These are phyloP conservation scores for Rhododendron molle DNA, from an alignment of 148 eudicot species.

Conservation along the genomic window DNA sequence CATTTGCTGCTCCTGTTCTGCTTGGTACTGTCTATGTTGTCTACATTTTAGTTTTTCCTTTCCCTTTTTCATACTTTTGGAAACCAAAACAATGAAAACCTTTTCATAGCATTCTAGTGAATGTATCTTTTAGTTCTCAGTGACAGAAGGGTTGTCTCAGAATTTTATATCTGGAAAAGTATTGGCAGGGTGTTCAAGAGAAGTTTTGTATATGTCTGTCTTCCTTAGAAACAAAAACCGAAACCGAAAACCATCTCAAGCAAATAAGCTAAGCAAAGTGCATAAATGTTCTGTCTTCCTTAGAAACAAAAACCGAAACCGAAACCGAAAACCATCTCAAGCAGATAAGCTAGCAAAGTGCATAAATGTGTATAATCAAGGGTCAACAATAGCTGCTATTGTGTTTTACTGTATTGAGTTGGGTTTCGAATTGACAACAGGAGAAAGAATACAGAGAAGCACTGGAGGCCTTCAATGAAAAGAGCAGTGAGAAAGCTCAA, in stretches of 20 bases:
- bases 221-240: no score
- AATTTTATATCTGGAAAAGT: not conserved
- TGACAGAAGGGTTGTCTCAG: no score
- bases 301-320: no score
- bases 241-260: no score
- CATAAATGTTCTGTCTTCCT: no score
- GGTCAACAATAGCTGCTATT: not conserved
- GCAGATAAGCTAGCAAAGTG: no score
- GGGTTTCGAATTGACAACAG: slow-evolving; percentile 11
- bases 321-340: no score
- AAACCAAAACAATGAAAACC: not conserved
- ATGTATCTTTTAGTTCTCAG: not conserved
- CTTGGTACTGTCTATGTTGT: not conserved
- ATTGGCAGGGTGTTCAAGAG: not conserved
- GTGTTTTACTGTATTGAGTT: not conserved
- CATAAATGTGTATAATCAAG: not conserved
- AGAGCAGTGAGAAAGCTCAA: slow-evolving; percentile 40
- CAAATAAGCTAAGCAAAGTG: no score
- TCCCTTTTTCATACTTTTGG: not conserved
- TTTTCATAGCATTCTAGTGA: not conserved
- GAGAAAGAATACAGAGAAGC: slow-evolving; percentile 50
- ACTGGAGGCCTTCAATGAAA: slow-evolving; percentile 42
- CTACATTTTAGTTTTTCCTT: not conserved
- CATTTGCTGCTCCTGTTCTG: not conserved
- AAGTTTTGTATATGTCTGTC: no score